Evolutionary conservation across 495 filamentous ascomycete genomes (phyloP).

Genomic region (Lentithecium fluviatile): DNA sequence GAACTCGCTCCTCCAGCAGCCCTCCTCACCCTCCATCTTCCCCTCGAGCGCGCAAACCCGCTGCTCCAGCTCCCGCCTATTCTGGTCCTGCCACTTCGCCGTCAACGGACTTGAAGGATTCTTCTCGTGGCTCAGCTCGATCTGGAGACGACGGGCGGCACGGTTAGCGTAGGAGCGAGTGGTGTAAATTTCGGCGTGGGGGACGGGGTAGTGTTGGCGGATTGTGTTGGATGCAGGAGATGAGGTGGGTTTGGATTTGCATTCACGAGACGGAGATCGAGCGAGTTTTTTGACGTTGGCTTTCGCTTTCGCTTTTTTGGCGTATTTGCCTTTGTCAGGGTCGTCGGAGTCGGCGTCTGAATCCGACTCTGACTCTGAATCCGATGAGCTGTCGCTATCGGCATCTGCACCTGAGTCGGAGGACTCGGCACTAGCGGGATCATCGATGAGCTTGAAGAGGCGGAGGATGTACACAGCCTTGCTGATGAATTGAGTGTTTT

Average conservation of each 20-base stretch:
- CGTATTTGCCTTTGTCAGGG: background rate
- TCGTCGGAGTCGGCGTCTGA: background rate
- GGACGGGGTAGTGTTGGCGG: no score
- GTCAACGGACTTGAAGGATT: background rate
- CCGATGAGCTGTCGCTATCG: background rate
- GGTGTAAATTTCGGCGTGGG: background rate
- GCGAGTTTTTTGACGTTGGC: no score
- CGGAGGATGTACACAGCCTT: slow-evolving; percentile 6
- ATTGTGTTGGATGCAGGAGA: background rate
- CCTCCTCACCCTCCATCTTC: slow-evolving; percentile 1
- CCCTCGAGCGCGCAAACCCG: background rate
- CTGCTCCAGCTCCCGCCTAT: background rate
- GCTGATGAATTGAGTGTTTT: background rate
- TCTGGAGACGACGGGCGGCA: slow-evolving; percentile 6
- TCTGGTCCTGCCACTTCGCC: slow-evolving; percentile 1
- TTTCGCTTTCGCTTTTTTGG: no score
- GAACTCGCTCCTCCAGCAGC: slow-evolving; percentile 14
- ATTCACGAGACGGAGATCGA: no score
- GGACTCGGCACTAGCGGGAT: background rate
- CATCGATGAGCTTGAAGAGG: background rate
- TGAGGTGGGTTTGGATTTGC: background rate
- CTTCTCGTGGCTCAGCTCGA: slow-evolving; percentile 5
- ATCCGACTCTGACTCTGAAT: background rate
- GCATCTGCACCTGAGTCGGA: background rate
- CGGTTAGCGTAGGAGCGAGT: slow-evolving; percentile 9